A percentile compares a stretch with the other conserved stretches of the same genome.
phyloP scores from a whole-genome alignment of 768 basidiomycete genomes.

The Pulveroboletus sp. region DNA sequence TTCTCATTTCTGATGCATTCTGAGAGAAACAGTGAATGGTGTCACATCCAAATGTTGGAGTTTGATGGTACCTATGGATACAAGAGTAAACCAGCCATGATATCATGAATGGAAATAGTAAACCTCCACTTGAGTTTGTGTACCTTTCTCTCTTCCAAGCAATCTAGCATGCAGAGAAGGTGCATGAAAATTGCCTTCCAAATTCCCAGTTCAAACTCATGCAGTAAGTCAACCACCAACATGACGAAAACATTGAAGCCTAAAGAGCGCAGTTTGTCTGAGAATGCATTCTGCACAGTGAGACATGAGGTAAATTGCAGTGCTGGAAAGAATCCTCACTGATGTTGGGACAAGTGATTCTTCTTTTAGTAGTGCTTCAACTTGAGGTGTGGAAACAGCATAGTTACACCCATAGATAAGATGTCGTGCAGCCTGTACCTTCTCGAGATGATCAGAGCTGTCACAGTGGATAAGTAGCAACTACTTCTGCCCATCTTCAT shows the following conservation, averaged over 20 bases:
- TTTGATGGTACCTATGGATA: background rate
- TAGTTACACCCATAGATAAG: no score
- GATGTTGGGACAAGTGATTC: no score
- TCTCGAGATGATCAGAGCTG: background rate
- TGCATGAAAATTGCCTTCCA: no score
- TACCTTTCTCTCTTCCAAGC: background rate
- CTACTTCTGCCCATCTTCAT: background rate
- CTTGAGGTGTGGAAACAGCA: no score
- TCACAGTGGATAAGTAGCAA: background rate
- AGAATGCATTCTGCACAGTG: background rate
- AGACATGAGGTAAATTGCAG: no score
- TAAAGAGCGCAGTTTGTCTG: background rate
- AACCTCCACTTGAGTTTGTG: background rate
- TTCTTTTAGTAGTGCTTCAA: no score
- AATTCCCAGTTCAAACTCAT: no score
- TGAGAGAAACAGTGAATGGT: background rate
- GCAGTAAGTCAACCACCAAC: background rate
- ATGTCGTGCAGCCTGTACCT: background rate
- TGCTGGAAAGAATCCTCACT: no score
- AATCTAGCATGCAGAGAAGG: no score
- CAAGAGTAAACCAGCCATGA: no score
- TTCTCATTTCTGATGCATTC: no score
- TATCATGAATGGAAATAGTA: no score
- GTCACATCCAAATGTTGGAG: background rate
- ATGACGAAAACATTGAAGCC: background rate